phyloP scores from a whole-genome alignment of 768 basidiomycete species.

The Steccherinum ochraceum region DNA sequence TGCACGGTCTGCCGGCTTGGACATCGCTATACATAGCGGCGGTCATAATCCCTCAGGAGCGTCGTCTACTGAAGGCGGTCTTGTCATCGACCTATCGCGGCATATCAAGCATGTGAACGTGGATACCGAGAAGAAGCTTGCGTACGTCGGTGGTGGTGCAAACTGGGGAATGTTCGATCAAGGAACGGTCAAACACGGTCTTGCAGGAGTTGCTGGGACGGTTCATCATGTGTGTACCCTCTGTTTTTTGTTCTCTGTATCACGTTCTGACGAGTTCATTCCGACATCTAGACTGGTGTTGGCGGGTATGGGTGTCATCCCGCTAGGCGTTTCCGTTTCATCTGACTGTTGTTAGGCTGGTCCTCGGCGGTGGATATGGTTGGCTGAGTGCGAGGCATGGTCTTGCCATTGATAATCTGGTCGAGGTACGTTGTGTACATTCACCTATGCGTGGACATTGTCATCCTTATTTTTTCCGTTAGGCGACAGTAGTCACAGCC shows the following conservation, averaged over 20 bases:
- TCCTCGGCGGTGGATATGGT: constrained; percentile 47
- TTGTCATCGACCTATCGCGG: constrained; percentile 45
- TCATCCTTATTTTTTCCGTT: no score
- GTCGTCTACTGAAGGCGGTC: constrained; percentile 39
- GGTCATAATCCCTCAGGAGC: constrained; percentile 40
- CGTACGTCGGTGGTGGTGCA: constrained; percentile 41
- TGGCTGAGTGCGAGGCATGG: constrained; percentile 36
- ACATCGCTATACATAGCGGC: constrained; percentile 39
- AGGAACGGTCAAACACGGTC: constrained; percentile 34
- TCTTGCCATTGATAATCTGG: constrained; percentile 39
- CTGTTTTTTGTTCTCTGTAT: background rate
- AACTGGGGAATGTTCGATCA: constrained; percentile 44
- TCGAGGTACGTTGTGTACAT: constrained; percentile 9
- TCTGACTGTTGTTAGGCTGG: constrained; percentile 26
- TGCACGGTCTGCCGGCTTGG: constrained; percentile 27
- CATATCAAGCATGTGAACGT: constrained; percentile 32
- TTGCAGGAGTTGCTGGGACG: constrained; percentile 43
- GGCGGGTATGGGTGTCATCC: constrained; percentile 33
- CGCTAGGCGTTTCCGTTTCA: background rate
- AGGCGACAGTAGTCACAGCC: constrained; percentile 37
- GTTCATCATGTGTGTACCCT: constrained; percentile 38
- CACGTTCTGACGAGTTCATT: background rate
- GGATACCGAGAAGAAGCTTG: constrained; percentile 31
- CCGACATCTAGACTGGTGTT: constrained; percentile 38
- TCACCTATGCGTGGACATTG: constrained; percentile 24